phyloP scores from a whole-genome alignment of 176 grass and related monocot species.

The Aegilops speltoides region DNA sequence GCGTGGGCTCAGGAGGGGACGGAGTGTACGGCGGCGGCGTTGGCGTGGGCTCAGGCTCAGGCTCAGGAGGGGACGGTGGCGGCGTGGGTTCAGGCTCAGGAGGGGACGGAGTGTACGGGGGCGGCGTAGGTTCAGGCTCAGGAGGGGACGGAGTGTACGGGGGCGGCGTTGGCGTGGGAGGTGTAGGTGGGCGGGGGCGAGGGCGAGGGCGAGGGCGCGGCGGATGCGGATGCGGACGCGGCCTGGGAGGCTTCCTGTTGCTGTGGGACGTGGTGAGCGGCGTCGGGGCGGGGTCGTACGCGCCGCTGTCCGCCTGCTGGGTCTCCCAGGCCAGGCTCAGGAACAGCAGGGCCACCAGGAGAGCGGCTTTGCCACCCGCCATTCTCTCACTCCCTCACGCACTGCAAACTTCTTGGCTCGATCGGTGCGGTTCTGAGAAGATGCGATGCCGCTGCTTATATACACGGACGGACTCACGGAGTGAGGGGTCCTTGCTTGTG shows the following conservation, averaged over 20 bases:
- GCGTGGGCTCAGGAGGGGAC: neutral
- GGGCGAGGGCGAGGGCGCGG: neutral
- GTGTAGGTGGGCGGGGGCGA: no score
- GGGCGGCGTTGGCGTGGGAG: neutral
- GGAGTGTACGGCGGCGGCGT: neutral
- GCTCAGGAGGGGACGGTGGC: no score
- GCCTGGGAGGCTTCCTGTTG: constrained; percentile 20
- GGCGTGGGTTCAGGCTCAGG: no score
- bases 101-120: neutral
- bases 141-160: neutral
- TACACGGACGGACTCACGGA: no score
- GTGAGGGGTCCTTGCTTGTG: no score
- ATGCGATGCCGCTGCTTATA: neutral
- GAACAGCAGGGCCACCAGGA: constrained; percentile 52
- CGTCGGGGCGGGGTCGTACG: neutral
- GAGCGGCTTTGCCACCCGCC: constrained; percentile 31
- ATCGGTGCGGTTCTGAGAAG: neutral
- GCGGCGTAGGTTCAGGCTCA: no score
- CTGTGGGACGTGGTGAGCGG: neutral
- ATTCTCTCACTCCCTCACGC: neutral
- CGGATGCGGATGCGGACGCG: neutral
- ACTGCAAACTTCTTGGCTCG: neutral
- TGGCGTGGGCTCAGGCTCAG: no score
- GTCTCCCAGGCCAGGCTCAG: constrained; percentile 45
- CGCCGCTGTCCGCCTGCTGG: constrained; percentile 13